Evolutionary conservation across 1,284 basidiomycete species (phyloP), one percentile per base, ranked within the genome.

Genomic region (Lentinula novae-zelandiae): DNA sequence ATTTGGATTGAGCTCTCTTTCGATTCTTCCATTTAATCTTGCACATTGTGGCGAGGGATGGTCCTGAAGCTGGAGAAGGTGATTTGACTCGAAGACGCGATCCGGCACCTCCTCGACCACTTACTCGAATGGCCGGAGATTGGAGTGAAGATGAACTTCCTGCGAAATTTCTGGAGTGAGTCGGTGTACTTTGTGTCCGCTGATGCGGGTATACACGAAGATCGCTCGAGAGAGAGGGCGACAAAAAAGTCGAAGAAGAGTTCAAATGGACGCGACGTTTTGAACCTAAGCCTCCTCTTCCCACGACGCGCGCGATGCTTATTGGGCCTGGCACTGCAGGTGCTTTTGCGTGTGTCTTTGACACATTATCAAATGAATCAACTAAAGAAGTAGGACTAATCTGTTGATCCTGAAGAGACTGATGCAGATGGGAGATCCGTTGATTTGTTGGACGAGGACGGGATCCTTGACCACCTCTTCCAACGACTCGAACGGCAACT

Each of bases 1-100:
- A 48, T 36, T 27, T 55, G 7, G 58, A 48, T 36, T 27, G 50
- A n/a, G 54, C 51, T 52, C 44, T 61, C 17, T 56, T 55, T 38
- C 53, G 42, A 36, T 27, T 49, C 57, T 15, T 60, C 65, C 65
- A 57, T 70, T 65, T 17, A 54, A 55, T 61, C 65, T 39, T 57
- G 39, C 13, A 67, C 60, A 61, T 61, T 31, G 36, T 51, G 34
- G 46, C 4, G 4, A 49, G 17, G 38, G 38, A 42, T 5, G 27
- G 10, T 9, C 66, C 33, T 62, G 53, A 42, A 67, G 46, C 46
- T 53, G 62, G 56, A 58, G 62, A 49, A 53, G 54, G 39, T 33
- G 63, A 56, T 63, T 36, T 51, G 7, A 53, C 39, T 46, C 60
- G 49, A 31, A 60, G 59, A 33, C 55, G 54, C 7, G 62, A 63